phyloP scores from a whole-genome alignment of 2,329 filamentous ascomycete genomes.

The Trichoderma guizhouense region DNA sequence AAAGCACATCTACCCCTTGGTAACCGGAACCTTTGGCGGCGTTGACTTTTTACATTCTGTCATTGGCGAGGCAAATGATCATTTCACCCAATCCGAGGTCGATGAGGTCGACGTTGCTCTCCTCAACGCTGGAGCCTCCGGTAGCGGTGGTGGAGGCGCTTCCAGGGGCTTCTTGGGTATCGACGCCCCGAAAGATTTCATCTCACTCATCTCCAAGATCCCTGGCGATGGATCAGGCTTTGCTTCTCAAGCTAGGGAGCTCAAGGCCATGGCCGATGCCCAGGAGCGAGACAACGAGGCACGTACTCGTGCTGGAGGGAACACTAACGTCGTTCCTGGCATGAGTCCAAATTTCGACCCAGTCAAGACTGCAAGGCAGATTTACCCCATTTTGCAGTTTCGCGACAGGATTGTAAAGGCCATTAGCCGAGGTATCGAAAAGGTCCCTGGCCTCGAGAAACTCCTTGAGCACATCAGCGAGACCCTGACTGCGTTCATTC shows the following conservation, averaged over 20 bases:
- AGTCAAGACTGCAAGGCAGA: slow-evolving; percentile 70
- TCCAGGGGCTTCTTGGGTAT: slow-evolving; percentile 43
- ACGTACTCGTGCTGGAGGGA: slow-evolving; percentile 39
- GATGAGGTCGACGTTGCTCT: slow-evolving; percentile 75
- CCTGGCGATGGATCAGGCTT: slow-evolving; percentile 66
- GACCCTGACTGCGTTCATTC: slow-evolving; percentile 84
- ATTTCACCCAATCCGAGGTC: slow-evolving; percentile 81
- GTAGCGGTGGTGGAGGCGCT: slow-evolving; percentile 32
- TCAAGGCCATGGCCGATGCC: slow-evolving; percentile 59
- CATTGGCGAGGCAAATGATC: slow-evolving; percentile 72
- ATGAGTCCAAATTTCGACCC: slow-evolving; percentile 76
- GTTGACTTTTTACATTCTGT: slow-evolving; percentile 84
- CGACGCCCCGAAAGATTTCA: slow-evolving; percentile 55
- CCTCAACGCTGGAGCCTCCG: slow-evolving; percentile 59
- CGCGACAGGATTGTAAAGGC: slow-evolving; percentile 88
- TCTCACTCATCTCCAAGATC: slow-evolving; percentile 70
- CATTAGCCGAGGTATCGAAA: slow-evolving; percentile 81
- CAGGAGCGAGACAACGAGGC: slow-evolving; percentile 58
- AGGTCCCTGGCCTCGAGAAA: slow-evolving; percentile 84
- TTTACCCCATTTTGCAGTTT: slow-evolving; percentile 93
- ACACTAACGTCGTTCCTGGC: slow-evolving; percentile 63
- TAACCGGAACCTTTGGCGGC: slow-evolving; percentile 72
- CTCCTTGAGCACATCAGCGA: slow-evolving; percentile 94
- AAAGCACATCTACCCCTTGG: slow-evolving; percentile 67
- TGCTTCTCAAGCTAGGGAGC: slow-evolving; percentile 60